These are phyloP conservation scores for Dryadomyces quercivorus DNA, from an alignment of 2,329 filamentous ascomycete genomes.

Conservation along the genomic window DNA sequence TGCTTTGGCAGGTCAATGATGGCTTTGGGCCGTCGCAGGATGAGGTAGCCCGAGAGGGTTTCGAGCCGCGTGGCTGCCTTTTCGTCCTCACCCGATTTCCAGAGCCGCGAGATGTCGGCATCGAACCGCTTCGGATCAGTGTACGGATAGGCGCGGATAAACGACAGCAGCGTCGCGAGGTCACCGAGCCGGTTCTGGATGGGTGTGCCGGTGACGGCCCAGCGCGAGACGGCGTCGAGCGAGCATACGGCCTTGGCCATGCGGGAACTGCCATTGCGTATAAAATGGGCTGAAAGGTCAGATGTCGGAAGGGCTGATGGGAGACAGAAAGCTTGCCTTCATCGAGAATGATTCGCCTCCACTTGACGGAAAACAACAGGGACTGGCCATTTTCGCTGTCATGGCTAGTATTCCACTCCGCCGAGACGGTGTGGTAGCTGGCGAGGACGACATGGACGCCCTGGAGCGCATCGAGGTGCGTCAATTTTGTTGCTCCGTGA, in stretches of 20 bases:
- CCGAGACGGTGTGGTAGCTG: slow-evolving; percentile 27
- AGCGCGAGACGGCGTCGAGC: slow-evolving; percentile 21
- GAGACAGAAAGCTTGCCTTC: slow-evolving; percentile 18
- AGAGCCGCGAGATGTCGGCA: slow-evolving; percentile 22
- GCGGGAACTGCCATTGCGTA: slow-evolving; percentile 22
- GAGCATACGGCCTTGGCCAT: slow-evolving; percentile 25
- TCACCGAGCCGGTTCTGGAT: slow-evolving; percentile 34
- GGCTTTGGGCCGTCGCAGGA: slow-evolving; percentile 26
- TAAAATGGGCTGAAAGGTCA: slow-evolving; percentile 23
- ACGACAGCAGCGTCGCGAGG: slow-evolving; percentile 28
- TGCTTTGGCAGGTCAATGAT: slow-evolving; percentile 26
- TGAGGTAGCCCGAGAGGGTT: slow-evolving; percentile 22
- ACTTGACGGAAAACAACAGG: slow-evolving; percentile 20
- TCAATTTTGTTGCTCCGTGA: slow-evolving; percentile 17
- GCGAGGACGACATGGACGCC: slow-evolving; percentile 21
- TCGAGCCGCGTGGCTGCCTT: slow-evolving; percentile 28
- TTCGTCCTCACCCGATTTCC: slow-evolving; percentile 24
- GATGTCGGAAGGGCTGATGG: neutral
- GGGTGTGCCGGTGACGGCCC: slow-evolving; percentile 31
- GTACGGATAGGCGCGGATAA: slow-evolving; percentile 30
- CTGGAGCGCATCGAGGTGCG: slow-evolving; percentile 8
- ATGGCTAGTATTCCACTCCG: slow-evolving; percentile 19
- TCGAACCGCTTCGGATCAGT: slow-evolving; percentile 25
- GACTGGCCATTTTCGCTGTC: slow-evolving; percentile 4
- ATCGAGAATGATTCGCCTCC: slow-evolving; percentile 27